Evolutionary conservation across 2,329 filamentous ascomycete species (phyloP).

Genomic region (Xylariaceae sp.): DNA sequence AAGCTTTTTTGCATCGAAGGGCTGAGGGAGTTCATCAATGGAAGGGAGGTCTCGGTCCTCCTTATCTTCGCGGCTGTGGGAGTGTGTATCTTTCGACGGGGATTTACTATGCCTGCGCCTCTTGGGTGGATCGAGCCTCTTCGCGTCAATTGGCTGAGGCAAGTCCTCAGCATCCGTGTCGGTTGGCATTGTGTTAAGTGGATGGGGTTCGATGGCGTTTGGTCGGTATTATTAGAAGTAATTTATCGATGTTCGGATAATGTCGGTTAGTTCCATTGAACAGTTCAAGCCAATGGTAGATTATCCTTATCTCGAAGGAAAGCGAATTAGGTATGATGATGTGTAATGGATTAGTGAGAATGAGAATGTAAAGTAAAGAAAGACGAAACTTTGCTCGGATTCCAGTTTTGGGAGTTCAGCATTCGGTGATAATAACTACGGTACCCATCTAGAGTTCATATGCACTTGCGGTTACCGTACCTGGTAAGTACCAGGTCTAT

Average conservation of each 20-base stretch:
- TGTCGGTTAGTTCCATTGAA: too few relatives aligned
- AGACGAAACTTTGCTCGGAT: too few relatives aligned
- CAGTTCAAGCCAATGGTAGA: too few relatives aligned
- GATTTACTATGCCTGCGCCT: slow-evolving; percentile 37
- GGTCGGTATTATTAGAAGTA: not conserved
- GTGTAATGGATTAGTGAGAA: too few relatives aligned
- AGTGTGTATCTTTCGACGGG: slow-evolving; percentile 29
- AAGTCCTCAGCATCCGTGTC: slow-evolving; percentile 30
- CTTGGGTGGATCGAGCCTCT: slow-evolving; percentile 37
- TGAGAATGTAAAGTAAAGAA: too few relatives aligned
- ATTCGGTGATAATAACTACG: too few relatives aligned
- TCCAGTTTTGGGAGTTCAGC: too few relatives aligned
- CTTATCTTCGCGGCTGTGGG: slow-evolving; percentile 22
- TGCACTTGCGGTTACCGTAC: too few relatives aligned
- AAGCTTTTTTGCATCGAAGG: slow-evolving; percentile 54
- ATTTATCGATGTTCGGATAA: not conserved
- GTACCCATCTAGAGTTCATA: too few relatives aligned
- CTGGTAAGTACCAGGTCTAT: too few relatives aligned
- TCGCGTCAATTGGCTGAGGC: slow-evolving; percentile 39
- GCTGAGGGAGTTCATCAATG: slow-evolving; percentile 48
- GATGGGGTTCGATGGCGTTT: not conserved
- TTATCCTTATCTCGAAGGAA: too few relatives aligned
- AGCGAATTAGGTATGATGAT: too few relatives aligned
- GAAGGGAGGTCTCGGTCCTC: slow-evolving; percentile 21
- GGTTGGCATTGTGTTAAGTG: slow-evolving; percentile 31